phyloP scores from a whole-genome alignment of 23 red algal genomes.

The Chondrus crispus region DNA sequence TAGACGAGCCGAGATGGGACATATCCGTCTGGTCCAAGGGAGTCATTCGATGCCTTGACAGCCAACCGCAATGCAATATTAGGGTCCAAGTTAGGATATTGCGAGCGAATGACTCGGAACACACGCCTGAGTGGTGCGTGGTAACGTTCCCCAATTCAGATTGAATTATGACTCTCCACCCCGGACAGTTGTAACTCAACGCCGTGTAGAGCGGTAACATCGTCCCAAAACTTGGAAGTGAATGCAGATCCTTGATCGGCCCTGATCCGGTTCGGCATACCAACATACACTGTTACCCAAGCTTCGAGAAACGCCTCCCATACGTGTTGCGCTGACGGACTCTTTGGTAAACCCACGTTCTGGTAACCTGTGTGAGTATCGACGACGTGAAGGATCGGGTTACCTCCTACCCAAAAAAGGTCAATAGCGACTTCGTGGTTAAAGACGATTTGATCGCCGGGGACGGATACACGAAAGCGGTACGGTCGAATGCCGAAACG shows the following conservation, averaged over 20 bases:
- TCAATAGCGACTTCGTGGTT: background rate
- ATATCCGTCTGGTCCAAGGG: background rate
- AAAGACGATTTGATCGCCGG: background rate
- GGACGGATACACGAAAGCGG: background rate
- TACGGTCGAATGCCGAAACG: background rate
- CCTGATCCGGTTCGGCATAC: background rate
- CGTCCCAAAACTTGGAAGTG: background rate
- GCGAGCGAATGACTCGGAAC: too few relatives aligned
- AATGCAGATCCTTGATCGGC: background rate
- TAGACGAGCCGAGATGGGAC: background rate
- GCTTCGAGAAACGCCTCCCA: background rate
- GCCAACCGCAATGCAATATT: background rate
- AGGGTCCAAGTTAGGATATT: background rate
- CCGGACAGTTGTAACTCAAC: slow-evolving; percentile 16
- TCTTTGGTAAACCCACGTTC: background rate
- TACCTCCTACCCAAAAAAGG: background rate
- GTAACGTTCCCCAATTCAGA: background rate
- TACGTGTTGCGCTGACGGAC: background rate
- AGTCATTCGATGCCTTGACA: background rate
- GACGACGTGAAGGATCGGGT: background rate
- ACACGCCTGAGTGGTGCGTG: background rate
- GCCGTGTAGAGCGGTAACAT: background rate
- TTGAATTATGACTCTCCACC: background rate
- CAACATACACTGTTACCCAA: slow-evolving; percentile 1
- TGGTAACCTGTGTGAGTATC: background rate